A percentile compares a stretch with the other conserved stretches of the same genome.
Evolutionary conservation across 2,329 filamentous ascomycete genomes (phyloP).

Genomic region (Diaporthe caulivora): DNA sequence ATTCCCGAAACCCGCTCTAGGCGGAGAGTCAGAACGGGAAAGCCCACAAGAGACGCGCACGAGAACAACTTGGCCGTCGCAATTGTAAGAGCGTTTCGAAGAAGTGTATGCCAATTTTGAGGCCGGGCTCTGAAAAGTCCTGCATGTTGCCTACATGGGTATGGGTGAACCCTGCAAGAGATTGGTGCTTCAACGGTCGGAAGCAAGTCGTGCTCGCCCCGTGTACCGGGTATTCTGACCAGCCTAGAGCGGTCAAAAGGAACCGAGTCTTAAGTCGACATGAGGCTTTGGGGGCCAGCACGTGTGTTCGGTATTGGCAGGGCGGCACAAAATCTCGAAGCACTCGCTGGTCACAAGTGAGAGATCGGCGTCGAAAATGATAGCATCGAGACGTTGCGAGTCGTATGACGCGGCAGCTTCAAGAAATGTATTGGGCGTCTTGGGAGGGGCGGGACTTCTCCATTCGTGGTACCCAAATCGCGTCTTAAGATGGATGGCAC

Average conservation of each 20-base stretch:
- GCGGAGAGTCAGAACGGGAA: neutral
- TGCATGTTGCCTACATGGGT: slow-evolving; percentile 22
- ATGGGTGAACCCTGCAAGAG: slow-evolving; percentile 29
- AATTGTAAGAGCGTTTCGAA: neutral
- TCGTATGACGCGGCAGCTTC: slow-evolving; percentile 23
- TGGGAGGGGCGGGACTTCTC: slow-evolving; percentile 18
- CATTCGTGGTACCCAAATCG: slow-evolving; percentile 26
- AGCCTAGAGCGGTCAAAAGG: slow-evolving; percentile 21
- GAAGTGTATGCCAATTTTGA: neutral
- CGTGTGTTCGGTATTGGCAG: slow-evolving; percentile 22
- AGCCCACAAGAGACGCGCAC: neutral
- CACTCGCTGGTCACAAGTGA: slow-evolving; percentile 31
- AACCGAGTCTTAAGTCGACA: neutral
- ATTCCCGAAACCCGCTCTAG: neutral
- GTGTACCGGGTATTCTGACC: slow-evolving; percentile 7
- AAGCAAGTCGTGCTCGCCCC: slow-evolving; percentile 15
- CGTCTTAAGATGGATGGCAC: slow-evolving; percentile 14
- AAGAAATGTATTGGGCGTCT: neutral
- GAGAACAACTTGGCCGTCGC: neutral
- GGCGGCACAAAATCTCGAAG: slow-evolving; percentile 15
- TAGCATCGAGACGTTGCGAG: slow-evolving; percentile 30
- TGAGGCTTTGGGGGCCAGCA: neutral
- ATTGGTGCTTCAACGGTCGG: slow-evolving; percentile 30
- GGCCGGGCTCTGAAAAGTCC: slow-evolving; percentile 1
- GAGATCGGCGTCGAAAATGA: slow-evolving; percentile 40